A percentile compares a stretch with the other conserved stretches of the same genome.
These are phyloP conservation scores for Penicillium sp. DNA, from an alignment of 2,329 filamentous ascomycete genomes.

Conservation along the genomic window DNA sequence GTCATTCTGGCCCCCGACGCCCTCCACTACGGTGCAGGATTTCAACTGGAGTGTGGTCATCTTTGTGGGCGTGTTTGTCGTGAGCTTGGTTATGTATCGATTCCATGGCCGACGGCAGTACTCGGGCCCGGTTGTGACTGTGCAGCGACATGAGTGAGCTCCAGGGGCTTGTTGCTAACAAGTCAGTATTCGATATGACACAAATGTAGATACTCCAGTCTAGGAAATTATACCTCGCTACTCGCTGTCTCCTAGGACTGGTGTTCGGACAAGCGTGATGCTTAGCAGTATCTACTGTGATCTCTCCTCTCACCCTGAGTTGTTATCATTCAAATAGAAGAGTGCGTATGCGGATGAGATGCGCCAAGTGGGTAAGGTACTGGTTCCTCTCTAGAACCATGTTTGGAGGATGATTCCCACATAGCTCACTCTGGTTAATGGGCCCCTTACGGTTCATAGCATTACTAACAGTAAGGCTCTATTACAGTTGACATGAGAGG, in stretches of 20 bases:
- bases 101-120: conserved; percentile 35
- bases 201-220: no score
- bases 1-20: conserved; percentile 46
- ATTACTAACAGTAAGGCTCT: no score
- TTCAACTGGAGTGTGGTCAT: conserved; percentile 55
- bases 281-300: conserved; percentile 81
- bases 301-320: conserved; percentile 63
- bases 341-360: conserved; percentile 53
- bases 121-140: conserved; percentile 27
- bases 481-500: no score
- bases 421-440: no score
- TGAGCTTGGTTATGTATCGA: conserved; percentile 42
- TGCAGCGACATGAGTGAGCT: conserved; percentile 8
- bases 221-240: no score
- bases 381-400: conserved; percentile 27
- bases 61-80: conserved; percentile 40
- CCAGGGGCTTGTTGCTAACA: no score
- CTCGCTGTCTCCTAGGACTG: no score
- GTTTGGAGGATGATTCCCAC: no score
- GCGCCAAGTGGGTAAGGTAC: conserved; percentile 50
- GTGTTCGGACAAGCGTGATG: conserved; percentile 72
- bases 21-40: conserved; percentile 37
- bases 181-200: no score
- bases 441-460: no score
- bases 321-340: conserved; percentile 44